Evolutionary conservation across 805 yeast genomes (phyloP), one percentile per base, ranked within the genome.

Genomic region (Starmerella scarabaei): DNA sequence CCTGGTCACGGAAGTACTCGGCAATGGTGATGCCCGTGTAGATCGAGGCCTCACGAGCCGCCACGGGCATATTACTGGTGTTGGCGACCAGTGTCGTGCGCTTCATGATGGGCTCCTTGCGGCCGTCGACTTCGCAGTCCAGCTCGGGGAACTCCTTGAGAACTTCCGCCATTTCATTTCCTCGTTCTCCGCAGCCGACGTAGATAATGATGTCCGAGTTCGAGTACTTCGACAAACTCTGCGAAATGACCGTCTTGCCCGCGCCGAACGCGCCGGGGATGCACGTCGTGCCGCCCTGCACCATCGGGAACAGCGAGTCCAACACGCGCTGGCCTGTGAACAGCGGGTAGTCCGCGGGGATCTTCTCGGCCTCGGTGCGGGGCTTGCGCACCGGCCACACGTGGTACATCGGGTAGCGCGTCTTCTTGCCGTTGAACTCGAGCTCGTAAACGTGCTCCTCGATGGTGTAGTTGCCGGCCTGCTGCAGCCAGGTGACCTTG

Each of bases 361-460:
- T 66, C 61, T 88, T 85, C 64, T 85, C 93, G 37, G 96, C 80
- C 35, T 88, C 97, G 15, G 99, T 98, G 68, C 99, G 80, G 55
- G 99, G 97, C 33, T 86, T 94, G 72, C 99, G 85, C 48, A 91
- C 98, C 28, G 99, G 99, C 99, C 99, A 91, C 21, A 95, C 78
- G 66, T 91, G 99, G 80, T 75, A 84, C 95, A 91, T 85, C 33
- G 93, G 71, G 69, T 82, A 88, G 37, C 72, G 69, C 52, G 71
- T 72, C 52, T 72, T 80, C 57, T 75, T 72, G 52, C 96, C 97
- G 47, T 85, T 88, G 56, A 86, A 91, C 65, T 91, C 98, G 45
- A 91, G 83, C 67, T 91, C 98, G 53, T 91, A 66, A 40, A 91
- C 68, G 37, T 84, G 75, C 55, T 86, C 95, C 51, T 83, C 94